Conservation (phyloP, 2,329 filamentous ascomycete genomes). For the Dothideomycetes sp. region DNA sequence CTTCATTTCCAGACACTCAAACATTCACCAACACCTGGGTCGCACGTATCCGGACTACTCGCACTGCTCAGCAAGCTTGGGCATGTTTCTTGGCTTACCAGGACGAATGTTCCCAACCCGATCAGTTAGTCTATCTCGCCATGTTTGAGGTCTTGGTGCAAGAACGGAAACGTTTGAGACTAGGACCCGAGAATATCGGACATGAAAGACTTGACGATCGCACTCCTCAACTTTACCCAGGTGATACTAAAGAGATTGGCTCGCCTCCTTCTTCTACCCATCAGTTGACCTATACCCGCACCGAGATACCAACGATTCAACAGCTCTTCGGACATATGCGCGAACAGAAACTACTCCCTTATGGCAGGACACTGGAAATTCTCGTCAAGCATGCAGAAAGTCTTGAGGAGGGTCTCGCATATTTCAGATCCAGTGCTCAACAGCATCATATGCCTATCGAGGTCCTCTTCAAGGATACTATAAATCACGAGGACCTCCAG, state of each 20-base stretch:
- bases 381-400: slow-evolving; percentile 47
- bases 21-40: slow-evolving; percentile 38
- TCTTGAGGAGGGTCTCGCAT: slow-evolving; percentile 39
- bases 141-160: slow-evolving; percentile 49
- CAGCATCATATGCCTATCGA: background rate
- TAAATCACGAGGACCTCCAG: background rate
- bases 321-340: slow-evolving; percentile 54
- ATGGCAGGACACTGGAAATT: slow-evolving; percentile 37
- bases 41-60: slow-evolving; percentile 49
- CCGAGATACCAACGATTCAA: slow-evolving; percentile 49
- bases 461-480: slow-evolving; percentile 16
- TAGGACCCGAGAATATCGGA: slow-evolving; percentile 1
- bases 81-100: slow-evolving; percentile 52
- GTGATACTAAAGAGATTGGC: slow-evolving; percentile 49
- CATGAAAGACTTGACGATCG: slow-evolving; percentile 15
- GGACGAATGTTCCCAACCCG: slow-evolving; percentile 30
- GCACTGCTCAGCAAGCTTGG: slow-evolving; percentile 56
- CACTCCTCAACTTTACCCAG: slow-evolving; percentile 38
- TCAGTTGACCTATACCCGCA: slow-evolving; percentile 55
- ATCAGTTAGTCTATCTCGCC: slow-evolving; percentile 41
- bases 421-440: slow-evolving; percentile 30
- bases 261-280: slow-evolving; percentile 50
- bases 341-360: slow-evolving; percentile 26
- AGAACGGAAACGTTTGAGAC: slow-evolving; percentile 19
- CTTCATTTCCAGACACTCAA: slow-evolving; percentile 14